These are phyloP conservation scores for Corchorus olitorius DNA, from an alignment of 345 rosid species.

Conservation along the genomic window DNA sequence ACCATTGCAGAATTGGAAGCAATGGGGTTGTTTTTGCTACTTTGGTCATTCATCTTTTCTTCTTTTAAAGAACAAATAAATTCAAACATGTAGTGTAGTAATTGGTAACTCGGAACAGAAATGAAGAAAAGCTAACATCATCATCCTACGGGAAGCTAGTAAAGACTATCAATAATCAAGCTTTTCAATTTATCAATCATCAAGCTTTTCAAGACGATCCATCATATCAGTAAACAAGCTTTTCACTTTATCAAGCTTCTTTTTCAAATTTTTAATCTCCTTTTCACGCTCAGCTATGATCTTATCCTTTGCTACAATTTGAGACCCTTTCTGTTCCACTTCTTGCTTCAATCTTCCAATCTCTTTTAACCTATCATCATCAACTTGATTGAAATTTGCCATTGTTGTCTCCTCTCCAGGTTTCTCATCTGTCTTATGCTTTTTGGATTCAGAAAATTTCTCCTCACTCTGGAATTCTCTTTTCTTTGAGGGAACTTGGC, in stretches of 20 bases:
- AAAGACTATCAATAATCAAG: too few relatives aligned
- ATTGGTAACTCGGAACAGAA: too few relatives aligned
- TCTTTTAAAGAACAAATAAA: too few relatives aligned
- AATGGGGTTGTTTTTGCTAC: too few relatives aligned
- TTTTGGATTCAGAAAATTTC: constrained; percentile 38
- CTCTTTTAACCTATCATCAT: constrained; percentile 37
- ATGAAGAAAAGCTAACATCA: too few relatives aligned
- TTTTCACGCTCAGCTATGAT: background rate
- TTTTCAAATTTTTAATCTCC: background rate
- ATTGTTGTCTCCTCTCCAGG: constrained; percentile 24
- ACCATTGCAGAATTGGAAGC: too few relatives aligned
- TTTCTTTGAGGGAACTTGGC: constrained; percentile 36
- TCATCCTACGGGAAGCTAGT: too few relatives aligned
- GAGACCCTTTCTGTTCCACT: constrained; percentile 44
- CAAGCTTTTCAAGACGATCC: too few relatives aligned
- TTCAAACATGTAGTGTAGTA: too few relatives aligned
- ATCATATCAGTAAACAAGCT: too few relatives aligned
- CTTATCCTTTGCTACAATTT: constrained; percentile 46
- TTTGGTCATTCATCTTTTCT: too few relatives aligned
- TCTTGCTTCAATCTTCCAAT: constrained; percentile 29
- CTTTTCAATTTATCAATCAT: too few relatives aligned
- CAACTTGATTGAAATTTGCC: constrained; percentile 14
- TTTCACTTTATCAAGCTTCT: constrained; percentile 8
- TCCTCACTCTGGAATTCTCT: constrained; percentile 40
- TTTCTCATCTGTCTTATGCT: constrained; percentile 26